These are phyloP conservation scores for Geotrichum europaeum DNA, from an alignment of 1,139 yeast genomes.

Conservation along the genomic window DNA sequence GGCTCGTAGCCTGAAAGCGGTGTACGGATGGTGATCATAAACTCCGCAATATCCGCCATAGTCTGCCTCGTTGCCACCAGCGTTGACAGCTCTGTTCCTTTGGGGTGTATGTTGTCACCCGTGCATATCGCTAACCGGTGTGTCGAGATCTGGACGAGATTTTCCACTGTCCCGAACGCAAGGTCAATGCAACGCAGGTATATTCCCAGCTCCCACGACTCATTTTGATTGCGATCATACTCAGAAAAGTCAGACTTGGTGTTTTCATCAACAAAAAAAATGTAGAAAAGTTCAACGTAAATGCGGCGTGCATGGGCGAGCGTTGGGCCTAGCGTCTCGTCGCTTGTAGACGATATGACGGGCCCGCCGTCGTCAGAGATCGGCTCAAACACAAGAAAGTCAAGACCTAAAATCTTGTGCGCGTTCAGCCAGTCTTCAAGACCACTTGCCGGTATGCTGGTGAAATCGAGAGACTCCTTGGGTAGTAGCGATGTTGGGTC, in stretches of 20 bases:
- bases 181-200: constrained; percentile 2
- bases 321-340: not conserved
- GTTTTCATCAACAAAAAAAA: constrained; percentile 10
- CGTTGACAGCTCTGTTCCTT: not conserved
- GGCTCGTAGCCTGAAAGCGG: not conserved
- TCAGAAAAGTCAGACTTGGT: not conserved
- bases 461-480: not conserved
- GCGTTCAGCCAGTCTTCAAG: constrained; percentile 7
- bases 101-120: not conserved
- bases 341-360: not conserved
- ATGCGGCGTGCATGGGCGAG: constrained; percentile 7
- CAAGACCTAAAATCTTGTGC: constrained; percentile 3
- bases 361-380: not conserved
- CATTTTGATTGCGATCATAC: not conserved
- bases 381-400: constrained; percentile 3
- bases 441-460: not conserved
- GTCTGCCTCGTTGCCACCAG: not conserved
- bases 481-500: not conserved
- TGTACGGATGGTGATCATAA: not conserved
- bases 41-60: not conserved
- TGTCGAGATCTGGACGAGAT: not conserved
- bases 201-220: not conserved
- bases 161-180: constrained; percentile 7
- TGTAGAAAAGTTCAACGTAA: constrained; percentile 11
- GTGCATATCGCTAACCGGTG: not conserved